Evolutionary conservation across 371 early-diverging fungal species (phyloP).

Genomic region (Apophysomyces variabilis): DNA sequence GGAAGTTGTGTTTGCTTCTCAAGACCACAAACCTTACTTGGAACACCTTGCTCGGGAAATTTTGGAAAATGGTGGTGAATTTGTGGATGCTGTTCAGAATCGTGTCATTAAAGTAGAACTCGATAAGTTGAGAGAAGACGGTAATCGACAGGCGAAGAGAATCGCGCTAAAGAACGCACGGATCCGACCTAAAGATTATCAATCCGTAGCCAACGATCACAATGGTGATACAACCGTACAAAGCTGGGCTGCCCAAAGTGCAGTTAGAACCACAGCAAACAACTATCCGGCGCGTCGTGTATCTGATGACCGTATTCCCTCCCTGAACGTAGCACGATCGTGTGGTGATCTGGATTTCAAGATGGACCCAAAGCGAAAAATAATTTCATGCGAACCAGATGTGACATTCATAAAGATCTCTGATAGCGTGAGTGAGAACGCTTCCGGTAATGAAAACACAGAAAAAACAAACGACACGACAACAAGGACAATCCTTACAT

Average conservation of each 20-base stretch:
- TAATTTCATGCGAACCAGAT: slow-evolving; percentile 65
- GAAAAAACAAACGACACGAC: neutral
- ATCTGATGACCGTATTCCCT: slow-evolving; percentile 51
- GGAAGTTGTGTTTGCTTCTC: slow-evolving; percentile 67
- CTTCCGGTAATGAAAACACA: slow-evolving; percentile 7
- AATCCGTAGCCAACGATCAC: neutral
- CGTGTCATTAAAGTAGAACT: slow-evolving; percentile 63
- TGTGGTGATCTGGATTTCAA: slow-evolving; percentile 72
- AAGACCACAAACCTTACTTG: slow-evolving; percentile 69
- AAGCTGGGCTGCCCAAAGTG: slow-evolving; percentile 38
- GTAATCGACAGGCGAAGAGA: slow-evolving; percentile 58
- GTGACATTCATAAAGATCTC: slow-evolving; percentile 59
- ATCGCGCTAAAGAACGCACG: slow-evolving; percentile 63
- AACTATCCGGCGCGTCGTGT: slow-evolving; percentile 1
- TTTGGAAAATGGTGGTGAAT: slow-evolving; percentile 69
- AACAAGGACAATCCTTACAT: slow-evolving; percentile 27
- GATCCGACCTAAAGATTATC: slow-evolving; percentile 52
- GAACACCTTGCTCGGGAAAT: slow-evolving; percentile 67
- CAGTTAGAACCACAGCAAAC: slow-evolving; percentile 15
- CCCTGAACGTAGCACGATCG: slow-evolving; percentile 66
- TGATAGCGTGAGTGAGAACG: slow-evolving; percentile 23
- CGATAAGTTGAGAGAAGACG: slow-evolving; percentile 50
- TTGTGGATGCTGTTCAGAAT: slow-evolving; percentile 68
- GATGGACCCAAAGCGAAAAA: slow-evolving; percentile 55
- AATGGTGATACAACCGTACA: neutral